phyloP scores from a whole-genome alignment of 148 eudicot species.

The Heliosperma pusillum region DNA sequence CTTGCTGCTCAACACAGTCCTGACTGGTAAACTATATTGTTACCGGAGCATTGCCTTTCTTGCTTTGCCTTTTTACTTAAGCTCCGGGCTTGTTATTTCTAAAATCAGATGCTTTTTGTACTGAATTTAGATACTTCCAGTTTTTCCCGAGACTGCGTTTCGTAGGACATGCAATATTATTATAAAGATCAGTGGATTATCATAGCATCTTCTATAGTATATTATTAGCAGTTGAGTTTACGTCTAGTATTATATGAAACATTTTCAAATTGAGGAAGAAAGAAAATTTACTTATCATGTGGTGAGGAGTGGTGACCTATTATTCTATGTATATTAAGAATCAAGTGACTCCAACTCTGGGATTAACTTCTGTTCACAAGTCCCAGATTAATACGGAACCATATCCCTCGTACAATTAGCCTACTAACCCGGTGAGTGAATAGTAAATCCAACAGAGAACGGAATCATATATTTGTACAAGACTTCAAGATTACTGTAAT shows the following conservation, averaged over 20 bases:
- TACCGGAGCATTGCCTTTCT: not conserved
- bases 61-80: not conserved
- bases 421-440: not conserved
- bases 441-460: not conserved
- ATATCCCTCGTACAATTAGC: not conserved
- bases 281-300: too few relatives aligned
- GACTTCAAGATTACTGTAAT: not conserved
- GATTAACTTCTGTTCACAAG: not conserved
- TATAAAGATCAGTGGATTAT: not conserved
- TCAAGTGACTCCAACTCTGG: not conserved
- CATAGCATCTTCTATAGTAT: not conserved
- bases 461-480: not conserved
- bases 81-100: not conserved
- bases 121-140: slow-evolving; percentile 8
- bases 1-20: slow-evolving; percentile 85
- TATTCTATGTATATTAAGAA: not conserved
- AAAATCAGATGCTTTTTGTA: not conserved
- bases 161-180: not conserved
- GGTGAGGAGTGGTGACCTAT: not conserved
- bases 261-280: not conserved
- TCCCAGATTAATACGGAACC: not conserved
- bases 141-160: not conserved
- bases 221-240: not conserved
- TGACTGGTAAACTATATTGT: slow-evolving; percentile 54
- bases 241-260: not conserved